A percentile compares a stretch with the other conserved stretches of the same genome.
Conservation (phyloP, 2,329 filamentous ascomycete genomes). For the Geosmithia flava region DNA sequence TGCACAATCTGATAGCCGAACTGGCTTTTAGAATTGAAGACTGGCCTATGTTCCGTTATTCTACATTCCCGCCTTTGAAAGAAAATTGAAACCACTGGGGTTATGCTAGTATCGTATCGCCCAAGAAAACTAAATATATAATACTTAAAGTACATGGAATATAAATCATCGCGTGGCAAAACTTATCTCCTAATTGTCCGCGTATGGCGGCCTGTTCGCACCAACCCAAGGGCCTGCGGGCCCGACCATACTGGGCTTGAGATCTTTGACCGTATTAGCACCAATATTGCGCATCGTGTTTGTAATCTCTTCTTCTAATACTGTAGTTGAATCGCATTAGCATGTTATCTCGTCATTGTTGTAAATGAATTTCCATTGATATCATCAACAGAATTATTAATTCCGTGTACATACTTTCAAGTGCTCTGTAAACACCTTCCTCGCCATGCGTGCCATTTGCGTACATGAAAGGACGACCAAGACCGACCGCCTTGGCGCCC, state of each 20-base stretch:
- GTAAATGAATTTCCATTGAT: too few species aligned
- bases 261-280: conserved; percentile 2
- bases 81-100: too few species aligned
- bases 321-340: not conserved
- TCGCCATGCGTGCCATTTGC: conserved; percentile 34
- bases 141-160: too few species aligned
- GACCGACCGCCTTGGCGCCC: conserved; percentile 28
- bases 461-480: conserved; percentile 40
- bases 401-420: conserved; percentile 6
- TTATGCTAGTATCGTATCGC: too few species aligned
- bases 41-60: too few species aligned
- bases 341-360: too few species aligned
- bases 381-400: not conserved
- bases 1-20: too few species aligned
- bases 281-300: conserved; percentile 5
- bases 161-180: too few species aligned
- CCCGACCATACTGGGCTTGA: conserved; percentile 4
- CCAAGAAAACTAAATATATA: too few species aligned
- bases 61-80: too few species aligned
- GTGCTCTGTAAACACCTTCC: conserved; percentile 28
- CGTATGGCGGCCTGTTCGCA: conserved; percentile 2
- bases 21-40: too few species aligned
- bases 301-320: conserved; percentile 3
- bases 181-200: not conserved
- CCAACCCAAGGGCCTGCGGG: conserved; percentile 4